Evolutionary conservation across 2,329 filamentous ascomycete species (phyloP).

Genomic region (Lomentospora prolificans): DNA sequence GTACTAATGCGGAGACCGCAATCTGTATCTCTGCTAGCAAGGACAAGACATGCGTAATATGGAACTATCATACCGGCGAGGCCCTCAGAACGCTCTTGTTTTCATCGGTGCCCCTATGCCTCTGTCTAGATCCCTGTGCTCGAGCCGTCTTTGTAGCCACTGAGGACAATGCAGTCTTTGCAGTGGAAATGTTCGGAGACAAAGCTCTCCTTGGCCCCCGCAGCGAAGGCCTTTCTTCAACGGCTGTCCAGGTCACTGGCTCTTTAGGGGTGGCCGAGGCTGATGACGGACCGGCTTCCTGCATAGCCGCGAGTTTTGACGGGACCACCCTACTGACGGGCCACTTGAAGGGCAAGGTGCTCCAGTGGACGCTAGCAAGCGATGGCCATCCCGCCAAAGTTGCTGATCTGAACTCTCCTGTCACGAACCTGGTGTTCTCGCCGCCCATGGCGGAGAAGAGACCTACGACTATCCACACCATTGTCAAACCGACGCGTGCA

Average conservation of each 20-base stretch:
- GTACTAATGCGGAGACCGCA: slow-evolving; percentile 58
- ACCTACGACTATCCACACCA: slow-evolving; percentile 41
- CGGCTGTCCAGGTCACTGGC: slow-evolving; percentile 43
- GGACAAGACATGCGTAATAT: slow-evolving; percentile 83
- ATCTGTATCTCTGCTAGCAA: slow-evolving; percentile 75
- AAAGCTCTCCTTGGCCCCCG: slow-evolving; percentile 44
- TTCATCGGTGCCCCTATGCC: slow-evolving; percentile 58
- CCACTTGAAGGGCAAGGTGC: slow-evolving; percentile 68
- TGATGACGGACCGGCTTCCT: slow-evolving; percentile 56
- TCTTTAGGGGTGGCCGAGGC: slow-evolving; percentile 48
- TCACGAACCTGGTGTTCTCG: slow-evolving; percentile 73
- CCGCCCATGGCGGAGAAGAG: slow-evolving; percentile 39
- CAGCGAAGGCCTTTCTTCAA: slow-evolving; percentile 43
- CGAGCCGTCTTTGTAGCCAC: slow-evolving; percentile 74
- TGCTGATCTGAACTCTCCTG: slow-evolving; percentile 65
- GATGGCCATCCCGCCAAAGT: slow-evolving; percentile 58
- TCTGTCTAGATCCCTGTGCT: slow-evolving; percentile 72
- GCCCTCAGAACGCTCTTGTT: slow-evolving; percentile 75
- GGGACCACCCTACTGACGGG: slow-evolving; percentile 72
- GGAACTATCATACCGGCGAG: slow-evolving; percentile 78
- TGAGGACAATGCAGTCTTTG: slow-evolving; percentile 70
- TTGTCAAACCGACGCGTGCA: slow-evolving; percentile 73
- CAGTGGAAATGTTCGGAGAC: slow-evolving; percentile 60
- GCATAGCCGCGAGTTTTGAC: slow-evolving; percentile 70
- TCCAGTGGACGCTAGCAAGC: slow-evolving; percentile 70